Evolutionary conservation across 2,329 filamentous ascomycete genomes (phyloP).

Genomic region (Septoria linicola): DNA sequence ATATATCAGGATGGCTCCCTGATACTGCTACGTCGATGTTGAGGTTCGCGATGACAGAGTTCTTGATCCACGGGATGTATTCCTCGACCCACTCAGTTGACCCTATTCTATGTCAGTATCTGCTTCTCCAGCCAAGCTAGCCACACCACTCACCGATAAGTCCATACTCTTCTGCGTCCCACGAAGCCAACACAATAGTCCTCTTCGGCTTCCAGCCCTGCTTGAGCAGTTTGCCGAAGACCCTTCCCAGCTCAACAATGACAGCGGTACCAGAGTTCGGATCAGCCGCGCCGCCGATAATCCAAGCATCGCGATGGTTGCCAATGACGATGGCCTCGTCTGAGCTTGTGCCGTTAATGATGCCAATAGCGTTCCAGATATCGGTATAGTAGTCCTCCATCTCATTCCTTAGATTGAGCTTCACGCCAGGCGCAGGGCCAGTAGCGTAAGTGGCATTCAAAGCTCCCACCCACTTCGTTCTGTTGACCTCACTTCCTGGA

Average conservation of each 20-base stretch:
- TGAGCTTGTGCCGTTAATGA: conserved; percentile 65
- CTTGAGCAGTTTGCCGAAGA: conserved; percentile 49
- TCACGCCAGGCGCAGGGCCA: conserved; percentile 70
- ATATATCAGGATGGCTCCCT: conserved; percentile 58
- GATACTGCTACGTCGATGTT: conserved; percentile 53
- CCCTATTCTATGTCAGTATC: background rate
- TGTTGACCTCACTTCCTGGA: conserved; percentile 45
- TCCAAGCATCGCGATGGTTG: conserved; percentile 57
- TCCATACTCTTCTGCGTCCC: conserved; percentile 47
- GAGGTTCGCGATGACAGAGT: conserved; percentile 49
- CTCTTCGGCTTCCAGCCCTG: conserved; percentile 54
- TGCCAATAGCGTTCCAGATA: conserved; percentile 71
- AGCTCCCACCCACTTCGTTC: conserved; percentile 66
- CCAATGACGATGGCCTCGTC: conserved; percentile 57
- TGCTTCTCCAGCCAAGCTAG: background rate
- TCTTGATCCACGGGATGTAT: conserved; percentile 48
- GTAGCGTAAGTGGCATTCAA: conserved; percentile 75
- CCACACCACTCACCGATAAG: conserved; percentile 37
- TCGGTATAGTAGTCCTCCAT: conserved; percentile 80
- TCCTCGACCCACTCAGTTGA: conserved; percentile 54
- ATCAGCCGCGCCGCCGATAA: conserved; percentile 54
- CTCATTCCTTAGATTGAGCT: conserved; percentile 72
- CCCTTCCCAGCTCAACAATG: conserved; percentile 49
- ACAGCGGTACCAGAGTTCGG: conserved; percentile 49
- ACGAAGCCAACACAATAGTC: conserved; percentile 48